Conservation (phyloP, 78 protist species). For the Isochrysis galbana region DNA sequence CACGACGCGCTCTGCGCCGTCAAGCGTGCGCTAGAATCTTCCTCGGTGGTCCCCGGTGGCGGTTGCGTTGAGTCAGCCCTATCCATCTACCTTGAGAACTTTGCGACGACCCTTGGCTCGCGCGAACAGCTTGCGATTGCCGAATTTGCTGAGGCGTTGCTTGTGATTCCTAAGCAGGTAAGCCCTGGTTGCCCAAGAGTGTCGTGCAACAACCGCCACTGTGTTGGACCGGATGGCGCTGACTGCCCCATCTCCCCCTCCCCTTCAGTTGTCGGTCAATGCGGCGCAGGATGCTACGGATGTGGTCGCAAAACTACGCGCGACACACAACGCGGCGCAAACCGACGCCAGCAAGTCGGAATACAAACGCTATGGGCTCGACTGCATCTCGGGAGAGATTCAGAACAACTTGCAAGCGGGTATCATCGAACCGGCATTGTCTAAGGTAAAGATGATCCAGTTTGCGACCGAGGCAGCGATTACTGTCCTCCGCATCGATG, state of each 20-base stretch:
- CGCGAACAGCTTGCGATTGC: constrained; percentile 97
- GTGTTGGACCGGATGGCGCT: too few species aligned
- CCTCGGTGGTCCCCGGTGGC: constrained; percentile 83
- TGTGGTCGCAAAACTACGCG: constrained; percentile 93
- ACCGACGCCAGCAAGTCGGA: constrained; percentile 59
- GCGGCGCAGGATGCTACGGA: constrained; percentile 98
- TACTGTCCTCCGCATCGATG: constrained; percentile 95
- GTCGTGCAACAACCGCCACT: too few species aligned
- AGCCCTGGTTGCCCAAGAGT: too few species aligned
- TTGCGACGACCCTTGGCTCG: constrained; percentile 84
- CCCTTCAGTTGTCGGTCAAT: constrained; percentile 85
- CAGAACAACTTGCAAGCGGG: constrained; percentile 92
- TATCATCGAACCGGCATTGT: constrained; percentile 96
- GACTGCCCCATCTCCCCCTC: background rate
- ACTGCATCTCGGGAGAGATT: background rate
- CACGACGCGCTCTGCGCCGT: constrained; percentile 98
- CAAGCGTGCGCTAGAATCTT: constrained; percentile 88
- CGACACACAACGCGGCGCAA: constrained; percentile 91
- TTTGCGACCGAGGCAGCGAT: constrained; percentile 99
- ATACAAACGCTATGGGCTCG: background rate
- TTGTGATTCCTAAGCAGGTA: constrained; percentile 97
- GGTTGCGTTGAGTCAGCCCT: constrained; percentile 99
- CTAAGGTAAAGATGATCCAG: constrained; percentile 90
- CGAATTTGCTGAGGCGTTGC: constrained; percentile 96
- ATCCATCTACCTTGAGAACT: constrained; percentile 91